Evolutionary conservation across 1,139 yeast genomes (phyloP).

Genomic region (Kazachstania sp.): DNA sequence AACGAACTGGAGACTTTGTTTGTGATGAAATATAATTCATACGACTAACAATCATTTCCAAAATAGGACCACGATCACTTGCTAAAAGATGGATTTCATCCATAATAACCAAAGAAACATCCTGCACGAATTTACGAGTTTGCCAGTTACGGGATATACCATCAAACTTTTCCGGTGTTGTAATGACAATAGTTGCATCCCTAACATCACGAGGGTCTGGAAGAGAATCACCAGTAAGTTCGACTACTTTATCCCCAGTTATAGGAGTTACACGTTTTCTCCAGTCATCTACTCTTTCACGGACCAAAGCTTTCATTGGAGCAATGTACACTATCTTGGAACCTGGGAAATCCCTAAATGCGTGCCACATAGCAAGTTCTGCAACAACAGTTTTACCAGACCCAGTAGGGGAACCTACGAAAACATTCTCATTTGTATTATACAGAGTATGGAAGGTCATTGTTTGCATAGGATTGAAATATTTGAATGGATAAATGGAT

Average conservation of each 20-base stretch:
- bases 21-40: slow-evolving; percentile 84
- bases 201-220: slow-evolving; percentile 85
- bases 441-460: slow-evolving; percentile 90
- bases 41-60: slow-evolving; percentile 97
- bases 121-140: slow-evolving; percentile 84
- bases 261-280: slow-evolving; percentile 56
- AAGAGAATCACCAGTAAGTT: slow-evolving; percentile 91
- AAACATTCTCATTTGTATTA: slow-evolving; percentile 67
- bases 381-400: slow-evolving; percentile 98
- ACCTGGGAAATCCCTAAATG: slow-evolving; percentile 69
- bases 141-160: slow-evolving; percentile 99
- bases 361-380: slow-evolving; percentile 95
- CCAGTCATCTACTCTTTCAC: slow-evolving; percentile 98
- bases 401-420: slow-evolving; percentile 97
- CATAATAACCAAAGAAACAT: slow-evolving; percentile 87
- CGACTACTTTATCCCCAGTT: slow-evolving; percentile 68
- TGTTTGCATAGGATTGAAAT: slow-evolving; percentile 97
- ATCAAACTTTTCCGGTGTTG: slow-evolving; percentile 97
- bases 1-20: slow-evolving; percentile 65
- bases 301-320: slow-evolving; percentile 96
- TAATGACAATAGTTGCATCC: slow-evolving; percentile 84
- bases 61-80: slow-evolving; percentile 94
- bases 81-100: slow-evolving; percentile 97
- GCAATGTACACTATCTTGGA: slow-evolving; percentile 92
- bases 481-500: slow-evolving; percentile 67